phyloP scores from a whole-genome alignment of 2,329 filamentous ascomycete species.

The Arthrobotrys iridis region DNA sequence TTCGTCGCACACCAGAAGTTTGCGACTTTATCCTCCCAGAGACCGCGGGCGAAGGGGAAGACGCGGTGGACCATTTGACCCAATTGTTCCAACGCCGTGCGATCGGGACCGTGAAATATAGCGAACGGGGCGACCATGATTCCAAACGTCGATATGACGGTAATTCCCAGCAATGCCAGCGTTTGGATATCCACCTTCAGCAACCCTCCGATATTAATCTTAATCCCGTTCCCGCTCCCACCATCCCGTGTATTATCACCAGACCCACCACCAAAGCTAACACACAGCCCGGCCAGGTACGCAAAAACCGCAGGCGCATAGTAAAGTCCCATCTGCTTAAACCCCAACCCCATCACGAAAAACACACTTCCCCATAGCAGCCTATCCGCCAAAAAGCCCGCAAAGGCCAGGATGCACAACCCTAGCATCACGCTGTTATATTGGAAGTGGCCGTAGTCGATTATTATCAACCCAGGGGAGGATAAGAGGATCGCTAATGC shows the following conservation, averaged over 20 bases:
- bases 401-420: conserved; percentile 84
- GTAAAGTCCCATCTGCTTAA: conserved; percentile 99
- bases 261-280: conserved; percentile 82
- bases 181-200: conserved; percentile 74
- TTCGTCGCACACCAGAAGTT: conserved; percentile 98
- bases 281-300: conserved; percentile 85
- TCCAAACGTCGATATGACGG: conserved; percentile 75
- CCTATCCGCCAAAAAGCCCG: conserved; percentile 84
- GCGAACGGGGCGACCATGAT: conserved; percentile 71
- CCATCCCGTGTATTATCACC: not conserved
- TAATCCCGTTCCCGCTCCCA: conserved; percentile 13
- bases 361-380: conserved; percentile 90
- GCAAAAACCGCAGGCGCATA: conserved; percentile 94
- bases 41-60: conserved; percentile 92
- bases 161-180: conserved; percentile 72
- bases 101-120: conserved; percentile 71
- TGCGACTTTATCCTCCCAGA: conserved; percentile 98
- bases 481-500: conserved; percentile 89
- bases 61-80: conserved; percentile 88
- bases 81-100: conserved; percentile 79
- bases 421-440: conserved; percentile 99
- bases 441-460: conserved; percentile 96
- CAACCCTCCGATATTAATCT: conserved; percentile 38
- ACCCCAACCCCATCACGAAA: conserved; percentile 91
- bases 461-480: conserved; percentile 88